Evolutionary conservation across 108 stramenopile genomes (phyloP).

Genomic region (Discostella stelligeroides): DNA sequence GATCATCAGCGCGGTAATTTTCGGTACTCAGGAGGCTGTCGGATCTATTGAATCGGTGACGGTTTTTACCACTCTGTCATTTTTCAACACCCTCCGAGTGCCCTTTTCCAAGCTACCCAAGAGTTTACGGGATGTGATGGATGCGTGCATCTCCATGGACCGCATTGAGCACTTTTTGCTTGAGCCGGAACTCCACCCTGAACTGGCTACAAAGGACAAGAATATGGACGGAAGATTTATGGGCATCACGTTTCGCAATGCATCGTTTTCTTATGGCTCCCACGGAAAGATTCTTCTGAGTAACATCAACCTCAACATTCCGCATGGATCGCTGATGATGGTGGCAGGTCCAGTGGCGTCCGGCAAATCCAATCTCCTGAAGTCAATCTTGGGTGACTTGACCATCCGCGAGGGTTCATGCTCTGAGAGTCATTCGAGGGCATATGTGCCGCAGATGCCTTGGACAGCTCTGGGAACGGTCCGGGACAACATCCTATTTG

Average conservation of each 20-base stretch:
- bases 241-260: conserved; percentile 2
- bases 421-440: conserved; percentile 20
- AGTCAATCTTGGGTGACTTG: conserved; percentile 65
- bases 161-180: conserved; percentile 22
- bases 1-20: conserved; percentile 7
- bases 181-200: conserved; percentile 18
- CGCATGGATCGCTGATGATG: conserved; percentile 4
- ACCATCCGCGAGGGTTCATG: conserved; percentile 24
- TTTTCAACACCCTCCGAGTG: conserved; percentile 4
- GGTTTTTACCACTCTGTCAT: conserved; percentile 3
- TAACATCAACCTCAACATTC: conserved; percentile 4
- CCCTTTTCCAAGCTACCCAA: conserved; percentile 6
- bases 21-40: conserved; percentile 4
- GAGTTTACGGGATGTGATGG: conserved; percentile 4
- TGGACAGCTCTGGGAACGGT: conserved; percentile 71
- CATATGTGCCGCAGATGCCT: conserved; percentile 59
- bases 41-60: conserved; percentile 14
- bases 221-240: neutral
- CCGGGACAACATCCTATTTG: conserved; percentile 62
- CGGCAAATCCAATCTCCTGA: conserved; percentile 61
- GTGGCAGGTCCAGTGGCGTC: conserved; percentile 51
- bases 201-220: conserved; percentile 4
- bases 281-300: conserved; percentile 7
- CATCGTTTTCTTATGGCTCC: conserved; percentile 1
- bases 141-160: conserved; percentile 10